phyloP scores from a whole-genome alignment of 1,284 basidiomycete species.

The Hemileia vastatrix region DNA sequence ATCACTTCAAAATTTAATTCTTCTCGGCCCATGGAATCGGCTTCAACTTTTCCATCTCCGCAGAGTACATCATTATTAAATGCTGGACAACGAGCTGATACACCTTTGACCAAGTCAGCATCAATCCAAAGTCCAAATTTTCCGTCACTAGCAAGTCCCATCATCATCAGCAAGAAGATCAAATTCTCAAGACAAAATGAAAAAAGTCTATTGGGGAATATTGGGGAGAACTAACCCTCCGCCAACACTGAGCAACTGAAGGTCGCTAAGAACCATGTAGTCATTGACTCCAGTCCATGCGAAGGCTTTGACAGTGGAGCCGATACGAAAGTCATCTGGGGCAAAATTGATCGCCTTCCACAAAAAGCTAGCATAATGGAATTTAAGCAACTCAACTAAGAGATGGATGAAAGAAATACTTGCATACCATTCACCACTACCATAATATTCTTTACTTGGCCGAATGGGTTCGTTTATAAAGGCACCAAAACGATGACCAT shows the following conservation, averaged over 20 bases:
- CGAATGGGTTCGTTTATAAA: conserved; percentile 67
- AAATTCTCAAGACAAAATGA: not conserved
- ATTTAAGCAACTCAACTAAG: not conserved
- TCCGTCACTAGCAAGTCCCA: conserved; percentile 55
- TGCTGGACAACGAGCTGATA: conserved; percentile 70
- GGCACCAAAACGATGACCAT: conserved; percentile 62
- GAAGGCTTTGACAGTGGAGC: conserved; percentile 55
- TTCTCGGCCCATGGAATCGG: not conserved
- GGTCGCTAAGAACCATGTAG: conserved; percentile 78
- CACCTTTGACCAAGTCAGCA: conserved; percentile 66
- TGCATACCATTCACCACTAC: conserved; percentile 71
- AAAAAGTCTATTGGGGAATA: conserved; percentile 23
- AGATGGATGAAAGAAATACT: conserved; percentile 14
- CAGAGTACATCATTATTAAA: conserved; percentile 81
- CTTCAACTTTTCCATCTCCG: conserved; percentile 24
- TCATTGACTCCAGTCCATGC: conserved; percentile 83
- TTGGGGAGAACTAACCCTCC: conserved; percentile 60
- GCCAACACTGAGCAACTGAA: conserved; percentile 70
- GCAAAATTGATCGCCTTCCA: conserved; percentile 51
- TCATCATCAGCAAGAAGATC: not conserved
- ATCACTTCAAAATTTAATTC: conserved; percentile 11
- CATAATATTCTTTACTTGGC: conserved; percentile 57
- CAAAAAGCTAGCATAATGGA: conserved; percentile 55
- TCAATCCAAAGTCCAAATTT: conserved; percentile 85
- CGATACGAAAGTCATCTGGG: conserved; percentile 31